Evolutionary conservation across 768 basidiomycete genomes (phyloP), one percentile per base, ranked within the genome.

Genomic region (Tubosaeta sp.): DNA sequence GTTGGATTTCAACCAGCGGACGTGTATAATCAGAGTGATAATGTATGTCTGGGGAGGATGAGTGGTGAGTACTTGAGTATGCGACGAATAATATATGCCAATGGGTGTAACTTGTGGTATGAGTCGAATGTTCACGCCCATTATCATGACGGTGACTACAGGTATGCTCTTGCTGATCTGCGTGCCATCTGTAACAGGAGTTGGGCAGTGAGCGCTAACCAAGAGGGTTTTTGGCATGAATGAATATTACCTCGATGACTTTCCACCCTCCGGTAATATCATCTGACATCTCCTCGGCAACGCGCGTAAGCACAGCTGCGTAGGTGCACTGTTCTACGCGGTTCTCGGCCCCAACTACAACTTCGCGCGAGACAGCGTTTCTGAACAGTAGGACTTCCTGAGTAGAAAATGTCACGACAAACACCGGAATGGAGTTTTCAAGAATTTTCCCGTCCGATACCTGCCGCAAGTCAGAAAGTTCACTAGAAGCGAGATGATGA

Each of bases 231-330:
- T 32, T 2, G 22, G 37, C 33, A 38, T 25, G 27, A 37, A 14
- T n/a, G 31, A 5, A 32, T 72, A 81, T 46, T 65, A 94, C 93
- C 85, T 98, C 95, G 26, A 97, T 80, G 48, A 98, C 83, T 71
- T 97, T 98, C 95, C 97, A 99, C 12, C 97, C 97, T 39, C 91
- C 94, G 0, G 97, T 99, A 42, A 97, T 76, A 68, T 94, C 91
- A 66, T 98, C 90, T 27, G 84, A 84, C 56, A 97, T 73, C 65
- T 97, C 92, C 61, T 87, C 86, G 64, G 91, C 86, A 29, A 92
- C 72, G 26, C 95, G 82, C 16, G 95, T 97, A 54, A 99, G 71
- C 1, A 91, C 94, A 25, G 93, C 92, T 16, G 88, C 89, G 67
- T 99, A 99, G 19, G 82, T 84, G 63, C 92, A 95, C 65, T 95